Evolutionary conservation across 2,329 filamentous ascomycete genomes (phyloP).

Genomic region (Fusarium veterinarium): DNA sequence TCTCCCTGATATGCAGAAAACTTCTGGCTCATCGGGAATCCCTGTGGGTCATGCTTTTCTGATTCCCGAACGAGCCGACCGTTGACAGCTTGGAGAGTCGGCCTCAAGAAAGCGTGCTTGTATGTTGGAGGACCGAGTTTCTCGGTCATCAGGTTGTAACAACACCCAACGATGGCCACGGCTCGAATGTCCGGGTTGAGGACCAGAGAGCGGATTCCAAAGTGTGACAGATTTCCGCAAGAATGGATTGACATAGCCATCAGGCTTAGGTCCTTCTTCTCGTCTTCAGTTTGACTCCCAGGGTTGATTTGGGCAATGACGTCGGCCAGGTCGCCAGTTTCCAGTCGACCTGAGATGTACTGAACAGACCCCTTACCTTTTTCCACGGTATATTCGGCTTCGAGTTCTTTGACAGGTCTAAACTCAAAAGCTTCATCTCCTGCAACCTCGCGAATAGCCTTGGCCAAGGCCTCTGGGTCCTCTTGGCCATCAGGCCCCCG

Average conservation of each 20-base stretch:
- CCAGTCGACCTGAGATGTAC: conserved; percentile 80
- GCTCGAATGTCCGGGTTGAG: conserved; percentile 86
- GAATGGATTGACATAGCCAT: conserved; percentile 97
- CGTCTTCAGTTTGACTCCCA: conserved; percentile 30
- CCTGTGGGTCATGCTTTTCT: conserved; percentile 83
- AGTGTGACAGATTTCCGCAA: conserved; percentile 96
- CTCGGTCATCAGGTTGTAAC: conserved; percentile 96
- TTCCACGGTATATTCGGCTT: conserved; percentile 64
- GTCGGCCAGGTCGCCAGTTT: conserved; percentile 76
- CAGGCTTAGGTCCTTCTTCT: conserved; percentile 60
- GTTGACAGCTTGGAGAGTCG: conserved; percentile 73
- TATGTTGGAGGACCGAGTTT: conserved; percentile 86
- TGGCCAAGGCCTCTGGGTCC: conserved; percentile 54
- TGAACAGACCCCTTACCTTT: conserved; percentile 77
- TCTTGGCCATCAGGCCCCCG: conserved; percentile 48
- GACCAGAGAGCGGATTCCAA: conserved; percentile 86
- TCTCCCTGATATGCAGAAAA: conserved; percentile 68
- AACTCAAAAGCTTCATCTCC: conserved; percentile 55
- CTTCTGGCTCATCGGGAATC: conserved; percentile 89
- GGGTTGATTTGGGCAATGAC: conserved; percentile 72
- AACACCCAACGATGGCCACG: conserved; percentile 97
- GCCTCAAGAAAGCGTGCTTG: conserved; percentile 82
- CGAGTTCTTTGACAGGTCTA: conserved; percentile 61
- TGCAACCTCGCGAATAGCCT: conserved; percentile 50
- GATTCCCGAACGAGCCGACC: conserved; percentile 77